Conservation (phyloP, 768 basidiomycete genomes). For the Russula sp. region DNA sequence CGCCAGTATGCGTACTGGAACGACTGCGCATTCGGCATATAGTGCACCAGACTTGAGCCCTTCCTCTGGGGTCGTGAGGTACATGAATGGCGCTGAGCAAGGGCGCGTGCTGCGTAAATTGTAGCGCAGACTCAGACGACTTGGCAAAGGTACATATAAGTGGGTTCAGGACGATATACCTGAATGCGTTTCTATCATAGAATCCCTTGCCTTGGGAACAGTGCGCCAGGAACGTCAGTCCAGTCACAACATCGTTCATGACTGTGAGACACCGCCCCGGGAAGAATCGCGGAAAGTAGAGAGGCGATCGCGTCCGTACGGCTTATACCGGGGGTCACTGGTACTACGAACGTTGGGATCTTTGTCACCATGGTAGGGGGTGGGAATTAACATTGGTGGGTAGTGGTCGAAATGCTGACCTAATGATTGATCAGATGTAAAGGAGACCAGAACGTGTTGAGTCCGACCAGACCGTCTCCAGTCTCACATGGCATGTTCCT, state of each 20-base stretch:
- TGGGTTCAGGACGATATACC: conserved; percentile 65
- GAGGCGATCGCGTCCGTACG: conserved; percentile 61
- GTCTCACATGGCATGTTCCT: no score
- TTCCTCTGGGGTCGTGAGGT: conserved; percentile 42
- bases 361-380: conserved; percentile 32
- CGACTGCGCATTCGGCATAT: conserved; percentile 71
- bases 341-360: conserved; percentile 59
- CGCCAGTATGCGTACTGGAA: conserved; percentile 29
- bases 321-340: conserved; percentile 72
- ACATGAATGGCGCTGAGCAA: conserved; percentile 79
- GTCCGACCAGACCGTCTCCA: no score
- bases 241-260: conserved; percentile 48
- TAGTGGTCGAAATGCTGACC: no score
- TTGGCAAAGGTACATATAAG: conserved; percentile 69
- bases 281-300: conserved; percentile 44
- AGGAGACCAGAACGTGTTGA: no score
- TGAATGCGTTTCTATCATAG: conserved; percentile 26
- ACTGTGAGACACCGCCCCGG: conserved; percentile 33
- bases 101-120: conserved; percentile 73
- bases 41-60: conserved; percentile 72
- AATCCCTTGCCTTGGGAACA: not conserved
- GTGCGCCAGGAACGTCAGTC: not conserved
- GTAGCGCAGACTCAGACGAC: conserved; percentile 54
- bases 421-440: no score
- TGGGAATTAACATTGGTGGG: conserved; percentile 29